These are phyloP conservation scores for Camellia sinensis DNA, from an alignment of 148 eudicot species.

Conservation along the genomic window DNA sequence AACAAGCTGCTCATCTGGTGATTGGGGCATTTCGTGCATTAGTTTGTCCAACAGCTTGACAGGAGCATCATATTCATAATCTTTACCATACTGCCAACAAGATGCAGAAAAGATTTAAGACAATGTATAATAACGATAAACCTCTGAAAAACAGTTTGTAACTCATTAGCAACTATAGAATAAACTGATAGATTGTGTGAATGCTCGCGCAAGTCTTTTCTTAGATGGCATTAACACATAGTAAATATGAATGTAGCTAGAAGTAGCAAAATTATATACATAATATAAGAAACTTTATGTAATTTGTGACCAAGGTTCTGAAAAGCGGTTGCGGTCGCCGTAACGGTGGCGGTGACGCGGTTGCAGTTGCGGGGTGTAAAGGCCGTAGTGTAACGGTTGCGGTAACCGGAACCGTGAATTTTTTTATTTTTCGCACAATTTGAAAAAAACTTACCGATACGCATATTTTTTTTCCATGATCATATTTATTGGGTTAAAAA, in stretches of 20 bases:
- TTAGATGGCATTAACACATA: background rate
- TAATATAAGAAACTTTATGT: background rate
- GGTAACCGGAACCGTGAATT: no score
- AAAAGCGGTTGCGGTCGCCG: no score
- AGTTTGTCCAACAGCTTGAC: constrained; percentile 91
- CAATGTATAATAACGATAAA: constrained; percentile 3
- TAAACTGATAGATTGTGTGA: background rate
- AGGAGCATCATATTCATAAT: constrained; percentile 87
- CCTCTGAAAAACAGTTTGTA: background rate
- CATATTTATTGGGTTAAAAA: no score
- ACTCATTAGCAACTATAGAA: background rate
- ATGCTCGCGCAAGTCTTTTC: background rate
- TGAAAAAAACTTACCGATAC: no score
- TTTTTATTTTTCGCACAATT: no score
- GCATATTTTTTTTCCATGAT: no score
- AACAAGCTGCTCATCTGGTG: constrained; percentile 80
- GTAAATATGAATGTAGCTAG: background rate
- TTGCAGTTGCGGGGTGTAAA: no score
- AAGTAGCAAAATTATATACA: background rate
- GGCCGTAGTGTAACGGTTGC: no score
- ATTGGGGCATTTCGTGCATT: constrained; percentile 71
- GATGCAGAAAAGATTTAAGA: background rate
- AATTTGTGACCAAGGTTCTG: no score
- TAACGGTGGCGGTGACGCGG: no score
- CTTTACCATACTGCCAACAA: constrained; percentile 79